Conservation (phyloP, 2,329 filamentous ascomycete species). For the Cryphonectria nitschkei region DNA sequence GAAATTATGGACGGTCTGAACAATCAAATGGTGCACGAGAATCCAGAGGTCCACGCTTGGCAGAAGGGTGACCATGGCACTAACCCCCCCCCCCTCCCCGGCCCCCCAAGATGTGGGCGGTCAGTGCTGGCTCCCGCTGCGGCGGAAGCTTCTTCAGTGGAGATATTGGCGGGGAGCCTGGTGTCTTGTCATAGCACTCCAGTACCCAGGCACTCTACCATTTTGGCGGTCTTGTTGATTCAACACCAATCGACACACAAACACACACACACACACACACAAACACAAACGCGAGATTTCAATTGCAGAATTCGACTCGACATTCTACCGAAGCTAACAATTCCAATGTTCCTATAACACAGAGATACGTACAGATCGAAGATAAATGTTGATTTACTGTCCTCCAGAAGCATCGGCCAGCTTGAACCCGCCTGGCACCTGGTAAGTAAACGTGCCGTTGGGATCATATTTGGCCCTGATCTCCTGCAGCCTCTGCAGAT, state of each 20-base stretch:
- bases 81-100: no score
- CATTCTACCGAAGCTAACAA: background rate
- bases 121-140: constrained; percentile 12
- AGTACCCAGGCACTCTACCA: background rate
- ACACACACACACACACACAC: background rate
- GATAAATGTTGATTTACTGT: background rate
- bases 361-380: background rate
- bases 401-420: constrained; percentile 2
- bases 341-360: background rate
- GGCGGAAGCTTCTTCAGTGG: constrained; percentile 26
- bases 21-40: background rate
- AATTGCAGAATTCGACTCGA: background rate
- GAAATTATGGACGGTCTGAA: background rate
- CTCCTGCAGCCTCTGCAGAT: constrained; percentile 17
- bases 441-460: constrained; percentile 14
- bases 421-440: constrained; percentile 23
- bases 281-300: background rate
- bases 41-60: background rate
- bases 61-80: background rate
- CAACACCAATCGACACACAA: background rate
- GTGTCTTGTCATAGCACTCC: no score
- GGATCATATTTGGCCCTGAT: constrained; percentile 26
- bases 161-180: background rate
- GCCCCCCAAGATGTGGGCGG: background rate
- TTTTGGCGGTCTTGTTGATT: background rate